Conservation (phyloP, 2,329 filamentous ascomycete species). For the Metarhizium guizhouense region DNA sequence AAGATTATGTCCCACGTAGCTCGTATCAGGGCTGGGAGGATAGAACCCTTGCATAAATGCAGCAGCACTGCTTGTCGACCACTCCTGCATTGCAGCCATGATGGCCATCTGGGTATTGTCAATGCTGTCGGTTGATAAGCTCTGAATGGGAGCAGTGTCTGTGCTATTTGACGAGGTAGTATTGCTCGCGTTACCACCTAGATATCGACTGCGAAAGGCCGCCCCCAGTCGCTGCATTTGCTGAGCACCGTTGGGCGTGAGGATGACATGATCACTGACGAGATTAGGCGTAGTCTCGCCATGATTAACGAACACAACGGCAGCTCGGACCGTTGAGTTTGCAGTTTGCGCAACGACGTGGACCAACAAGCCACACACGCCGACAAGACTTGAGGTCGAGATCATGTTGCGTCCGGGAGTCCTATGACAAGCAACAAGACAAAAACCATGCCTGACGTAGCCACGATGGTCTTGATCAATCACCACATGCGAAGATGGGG, state of each 20-base stretch:
- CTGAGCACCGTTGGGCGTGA: conserved; percentile 45
- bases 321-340: conserved; percentile 38
- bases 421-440: not conserved
- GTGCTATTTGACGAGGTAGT: conserved; percentile 17
- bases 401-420: not conserved
- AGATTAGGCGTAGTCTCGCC: conserved; percentile 43
- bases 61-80: conserved; percentile 56
- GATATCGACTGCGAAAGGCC: conserved; percentile 40
- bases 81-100: conserved; percentile 30
- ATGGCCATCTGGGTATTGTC: conserved; percentile 39
- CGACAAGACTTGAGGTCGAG: not conserved
- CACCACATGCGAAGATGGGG: not conserved
- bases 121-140: conserved; percentile 33
- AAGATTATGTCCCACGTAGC: conserved; percentile 33
- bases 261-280: conserved; percentile 17
- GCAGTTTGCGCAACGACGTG: not conserved
- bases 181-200: conserved; percentile 19
- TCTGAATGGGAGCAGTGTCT: conserved; percentile 28
- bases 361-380: not conserved
- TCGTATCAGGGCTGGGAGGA: conserved; percentile 45
- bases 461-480: not conserved
- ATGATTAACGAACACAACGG: conserved; percentile 38
- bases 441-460: not conserved
- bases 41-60: conserved; percentile 83
- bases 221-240: conserved; percentile 41